Evolutionary conservation across 1,139 yeast species (phyloP).

Genomic region (Blastobotrys persicus): DNA sequence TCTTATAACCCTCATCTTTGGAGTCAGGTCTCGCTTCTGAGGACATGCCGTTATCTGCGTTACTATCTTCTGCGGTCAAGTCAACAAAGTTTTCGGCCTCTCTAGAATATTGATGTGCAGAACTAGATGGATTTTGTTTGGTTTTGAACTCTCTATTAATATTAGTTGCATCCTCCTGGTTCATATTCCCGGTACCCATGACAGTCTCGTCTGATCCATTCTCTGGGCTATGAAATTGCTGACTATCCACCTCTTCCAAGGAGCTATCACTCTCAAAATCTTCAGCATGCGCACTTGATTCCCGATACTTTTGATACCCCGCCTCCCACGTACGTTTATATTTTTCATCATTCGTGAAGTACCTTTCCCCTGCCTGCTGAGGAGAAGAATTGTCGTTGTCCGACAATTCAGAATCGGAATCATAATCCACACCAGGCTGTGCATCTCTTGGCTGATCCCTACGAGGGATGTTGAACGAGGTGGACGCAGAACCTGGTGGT

Average conservation of each 20-base stretch:
- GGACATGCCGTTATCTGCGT: not conserved
- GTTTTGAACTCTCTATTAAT: too few relatives aligned
- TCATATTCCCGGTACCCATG: not conserved
- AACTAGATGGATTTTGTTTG: too few relatives aligned
- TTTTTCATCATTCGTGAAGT: constrained; percentile 9
- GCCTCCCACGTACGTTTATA: constrained; percentile 9
- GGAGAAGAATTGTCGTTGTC: constrained; percentile 1
- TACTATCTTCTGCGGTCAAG: constrained; percentile 8
- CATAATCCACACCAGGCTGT: not conserved
- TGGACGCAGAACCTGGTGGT: not conserved
- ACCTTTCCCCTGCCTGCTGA: constrained; percentile 1
- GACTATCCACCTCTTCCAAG: constrained; percentile 3
- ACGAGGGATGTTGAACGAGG: constrained; percentile 3
- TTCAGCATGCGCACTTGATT: constrained; percentile 3
- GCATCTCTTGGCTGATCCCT: not conserved
- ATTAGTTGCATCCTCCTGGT: not conserved
- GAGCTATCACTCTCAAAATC: constrained; percentile 7
- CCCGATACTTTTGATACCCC: not conserved
- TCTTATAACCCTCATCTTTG: not conserved
- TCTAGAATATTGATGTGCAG: not conserved
- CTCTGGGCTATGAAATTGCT: not conserved
- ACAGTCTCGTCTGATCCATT: not conserved
- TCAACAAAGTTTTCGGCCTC: constrained; percentile 2
- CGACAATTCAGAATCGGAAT: constrained; percentile 1
- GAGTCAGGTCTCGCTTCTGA: not conserved